Conservation (phyloP, 768 basidiomycete species). For the Trametes cingulata region DNA sequence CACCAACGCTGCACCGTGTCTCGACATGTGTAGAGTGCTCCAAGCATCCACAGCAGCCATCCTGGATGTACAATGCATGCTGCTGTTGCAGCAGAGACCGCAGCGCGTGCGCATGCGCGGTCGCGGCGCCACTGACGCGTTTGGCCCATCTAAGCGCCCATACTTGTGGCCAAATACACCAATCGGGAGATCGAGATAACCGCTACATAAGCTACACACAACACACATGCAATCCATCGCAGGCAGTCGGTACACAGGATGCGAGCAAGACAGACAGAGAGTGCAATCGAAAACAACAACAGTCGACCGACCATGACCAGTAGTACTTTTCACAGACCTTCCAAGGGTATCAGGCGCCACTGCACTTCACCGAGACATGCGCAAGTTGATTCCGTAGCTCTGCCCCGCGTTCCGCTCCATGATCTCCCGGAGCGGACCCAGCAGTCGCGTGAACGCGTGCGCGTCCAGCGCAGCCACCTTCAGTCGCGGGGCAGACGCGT, state of each 20-base stretch:
- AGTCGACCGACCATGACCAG: background rate
- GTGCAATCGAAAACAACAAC: background rate
- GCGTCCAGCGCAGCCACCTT: constrained; percentile 94
- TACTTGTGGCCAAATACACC: background rate
- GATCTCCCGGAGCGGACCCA: constrained; percentile 90
- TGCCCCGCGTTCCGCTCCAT: constrained; percentile 91
- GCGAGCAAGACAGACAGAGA: too few species aligned
- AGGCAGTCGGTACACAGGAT: too few species aligned
- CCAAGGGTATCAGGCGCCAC: constrained; percentile 12
- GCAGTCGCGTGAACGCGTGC: constrained; percentile 88
- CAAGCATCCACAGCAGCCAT: too few species aligned
- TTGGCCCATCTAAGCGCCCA: background rate
- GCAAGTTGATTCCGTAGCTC: constrained; percentile 45
- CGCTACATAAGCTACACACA: constrained; percentile 20
- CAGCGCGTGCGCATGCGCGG: background rate
- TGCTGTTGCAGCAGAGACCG: background rate
- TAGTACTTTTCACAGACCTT: background rate
- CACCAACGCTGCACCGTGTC: too few species aligned
- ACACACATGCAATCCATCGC: background rate
- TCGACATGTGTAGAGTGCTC: too few species aligned
- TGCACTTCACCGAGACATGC: constrained; percentile 20
- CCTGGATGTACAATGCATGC: too few species aligned
- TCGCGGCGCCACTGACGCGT: constrained; percentile 1
- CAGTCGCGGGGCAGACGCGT: constrained; percentile 59
- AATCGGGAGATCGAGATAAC: background rate